Percentiles rank a stretch among this genome's conserved stretches.
Evolutionary conservation across 2,329 filamentous ascomycete species (phyloP).

Genomic region (Beauveria scarabaeidicola): DNA sequence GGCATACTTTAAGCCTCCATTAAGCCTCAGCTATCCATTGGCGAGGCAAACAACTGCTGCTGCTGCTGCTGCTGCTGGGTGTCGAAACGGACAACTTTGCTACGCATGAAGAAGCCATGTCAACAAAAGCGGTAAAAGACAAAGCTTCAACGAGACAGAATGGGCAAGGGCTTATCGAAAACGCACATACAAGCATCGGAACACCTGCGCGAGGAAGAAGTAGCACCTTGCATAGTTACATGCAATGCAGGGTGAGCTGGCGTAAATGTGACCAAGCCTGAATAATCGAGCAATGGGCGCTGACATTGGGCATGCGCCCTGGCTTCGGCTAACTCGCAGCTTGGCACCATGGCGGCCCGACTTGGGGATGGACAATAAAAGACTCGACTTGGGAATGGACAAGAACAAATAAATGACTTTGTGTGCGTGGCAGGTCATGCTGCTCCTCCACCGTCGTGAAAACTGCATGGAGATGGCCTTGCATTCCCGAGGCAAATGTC

Average conservation of each 20-base stretch:
- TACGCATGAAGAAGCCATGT: background rate
- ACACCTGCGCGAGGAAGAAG: background rate
- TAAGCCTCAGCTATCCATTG: too few species aligned
- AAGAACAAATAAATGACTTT: background rate
- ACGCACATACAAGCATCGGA: background rate
- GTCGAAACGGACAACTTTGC: too few species aligned
- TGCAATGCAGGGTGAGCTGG: conserved; percentile 1
- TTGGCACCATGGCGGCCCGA: background rate
- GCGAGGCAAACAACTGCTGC: too few species aligned
- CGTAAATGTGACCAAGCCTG: background rate
- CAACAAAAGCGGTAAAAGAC: background rate
- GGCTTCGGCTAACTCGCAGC: background rate
- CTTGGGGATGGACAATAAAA: background rate
- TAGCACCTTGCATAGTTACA: background rate
- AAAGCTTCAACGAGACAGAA: background rate
- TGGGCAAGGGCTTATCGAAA: background rate
- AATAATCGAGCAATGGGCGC: background rate
- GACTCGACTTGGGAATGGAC: background rate
- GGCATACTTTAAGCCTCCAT: background rate
- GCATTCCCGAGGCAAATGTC: background rate
- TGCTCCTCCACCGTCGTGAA: background rate
- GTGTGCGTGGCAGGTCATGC: background rate
- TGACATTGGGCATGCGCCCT: background rate
- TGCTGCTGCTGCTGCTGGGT: too few species aligned
- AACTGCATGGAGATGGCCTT: background rate